Evolutionary conservation across 2,329 filamentous ascomycete genomes (phyloP), one percentile per base, ranked within the genome.

Genomic region (Cordyceps javanica): DNA sequence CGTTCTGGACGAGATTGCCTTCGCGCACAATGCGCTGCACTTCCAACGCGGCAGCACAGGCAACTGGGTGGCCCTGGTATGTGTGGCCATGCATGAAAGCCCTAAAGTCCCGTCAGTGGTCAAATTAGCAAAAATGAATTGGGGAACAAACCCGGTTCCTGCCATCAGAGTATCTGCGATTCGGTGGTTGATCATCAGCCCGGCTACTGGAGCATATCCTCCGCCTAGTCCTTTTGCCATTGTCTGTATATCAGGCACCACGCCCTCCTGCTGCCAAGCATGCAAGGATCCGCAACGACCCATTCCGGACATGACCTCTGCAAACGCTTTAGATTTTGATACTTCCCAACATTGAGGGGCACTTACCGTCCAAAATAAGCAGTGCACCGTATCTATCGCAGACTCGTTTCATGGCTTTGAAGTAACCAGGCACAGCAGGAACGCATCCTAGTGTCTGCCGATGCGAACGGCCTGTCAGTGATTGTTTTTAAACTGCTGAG

Each of bases 321-420:
- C 25, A 1, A 38, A 14, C n/a, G 2, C 2, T 4, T 44, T 28
- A 39, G 19, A 11, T 7, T 14, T 21, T 3, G 25, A 0, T 1
- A 1, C 5, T 3, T 2, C 19, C 42, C 52, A 5, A 55, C 14
- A 26, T 30, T 0, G 26, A 10, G 16, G 5, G 36, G 11, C 8
- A 58, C 46, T 16, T 25, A 55, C 52, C 57, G n/a, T 77, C 90
- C 0, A 93, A 72, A 46, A 93, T 86, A n/a, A 94, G 75, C 0
- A 94, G 78, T 0, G 86, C 83, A 0, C 87, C 89, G 65, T 93
- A 77, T 60, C 82, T 82, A 54, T 87, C 79, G 67, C 90, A 94
- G 1, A 94, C 75, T 2, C 74, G 73, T 64, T 81, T 81, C 70
- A 93, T 82, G 0, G 86, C 87, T 52, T 76, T 72, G 51, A 92